phyloP scores from a whole-genome alignment of 2,329 filamentous ascomycete species.

The Microsporum audouinii region DNA sequence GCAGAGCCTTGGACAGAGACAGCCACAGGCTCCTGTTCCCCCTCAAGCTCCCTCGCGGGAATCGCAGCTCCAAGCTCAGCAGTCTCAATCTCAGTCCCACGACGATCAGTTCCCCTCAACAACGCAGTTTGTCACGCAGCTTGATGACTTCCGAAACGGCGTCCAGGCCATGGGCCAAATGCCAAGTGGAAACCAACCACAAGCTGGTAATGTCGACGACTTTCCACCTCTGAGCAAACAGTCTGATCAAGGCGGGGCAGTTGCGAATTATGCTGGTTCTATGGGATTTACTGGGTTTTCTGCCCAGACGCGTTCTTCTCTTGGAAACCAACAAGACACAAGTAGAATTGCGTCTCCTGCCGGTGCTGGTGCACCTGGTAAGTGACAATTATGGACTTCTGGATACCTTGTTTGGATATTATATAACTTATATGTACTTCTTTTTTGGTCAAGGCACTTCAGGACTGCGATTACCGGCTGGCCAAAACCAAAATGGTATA shows the following conservation, averaged over 20 bases:
- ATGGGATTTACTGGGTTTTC: slow-evolving; percentile 33
- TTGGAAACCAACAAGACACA: slow-evolving; percentile 24
- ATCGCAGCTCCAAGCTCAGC: slow-evolving; percentile 33
- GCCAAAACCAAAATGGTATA: slow-evolving; percentile 33
- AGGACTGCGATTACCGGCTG: slow-evolving; percentile 33
- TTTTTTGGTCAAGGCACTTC: slow-evolving; percentile 21
- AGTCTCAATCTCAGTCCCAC: slow-evolving; percentile 35
- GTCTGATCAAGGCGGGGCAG: slow-evolving; percentile 34
- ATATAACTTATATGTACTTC: background rate
- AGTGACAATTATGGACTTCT: background rate
- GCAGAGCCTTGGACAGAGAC: slow-evolving; percentile 44
- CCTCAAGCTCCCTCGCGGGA: slow-evolving; percentile 33
- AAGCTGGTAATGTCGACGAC: slow-evolving; percentile 47
- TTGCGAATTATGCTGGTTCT: slow-evolving; percentile 31
- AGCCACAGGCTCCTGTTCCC: slow-evolving; percentile 31
- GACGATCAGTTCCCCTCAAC: slow-evolving; percentile 38
- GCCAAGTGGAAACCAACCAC: slow-evolving; percentile 40
- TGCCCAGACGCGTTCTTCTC: slow-evolving; percentile 23
- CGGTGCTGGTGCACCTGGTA: slow-evolving; percentile 21
- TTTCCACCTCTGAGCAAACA: slow-evolving; percentile 50
- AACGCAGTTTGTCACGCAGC: slow-evolving; percentile 41
- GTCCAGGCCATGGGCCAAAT: slow-evolving; percentile 44
- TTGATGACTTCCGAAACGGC: slow-evolving; percentile 47
- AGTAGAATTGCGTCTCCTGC: slow-evolving; percentile 29
- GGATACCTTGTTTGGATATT: background rate